Evolutionary conservation across 176 grass and related monocot species (phyloP).

Genomic region (Cenchrus fungigraminus): DNA sequence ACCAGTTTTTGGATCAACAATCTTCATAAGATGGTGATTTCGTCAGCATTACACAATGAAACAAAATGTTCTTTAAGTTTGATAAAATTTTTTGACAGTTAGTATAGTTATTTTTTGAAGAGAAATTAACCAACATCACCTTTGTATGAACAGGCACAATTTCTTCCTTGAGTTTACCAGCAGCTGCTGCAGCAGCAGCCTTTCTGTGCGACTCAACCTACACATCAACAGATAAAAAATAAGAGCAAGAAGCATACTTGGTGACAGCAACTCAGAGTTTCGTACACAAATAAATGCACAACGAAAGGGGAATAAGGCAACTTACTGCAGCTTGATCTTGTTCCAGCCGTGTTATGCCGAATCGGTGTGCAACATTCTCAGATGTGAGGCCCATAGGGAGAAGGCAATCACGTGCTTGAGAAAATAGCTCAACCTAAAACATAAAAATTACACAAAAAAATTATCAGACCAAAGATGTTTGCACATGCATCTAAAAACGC

Average conservation of each 20-base stretch:
- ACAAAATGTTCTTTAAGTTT: not conserved
- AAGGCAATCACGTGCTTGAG: constrained; percentile 89
- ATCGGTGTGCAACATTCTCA: constrained; percentile 90
- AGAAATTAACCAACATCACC: constrained; percentile 45
- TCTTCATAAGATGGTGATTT: constrained; percentile 49
- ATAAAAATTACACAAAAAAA: constrained; percentile 14
- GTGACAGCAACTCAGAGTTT: not conserved
- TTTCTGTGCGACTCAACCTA: constrained; percentile 98
- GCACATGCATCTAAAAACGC: constrained; percentile 12
- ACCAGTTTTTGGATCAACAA: constrained; percentile 84
- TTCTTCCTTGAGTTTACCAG: constrained; percentile 95
- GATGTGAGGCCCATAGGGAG: constrained; percentile 96
- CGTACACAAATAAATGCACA: not conserved
- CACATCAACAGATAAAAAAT: constrained; percentile 36
- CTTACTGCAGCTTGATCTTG: constrained; percentile 87
- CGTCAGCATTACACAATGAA: constrained; percentile 22
- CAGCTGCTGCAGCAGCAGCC: constrained; percentile 64
- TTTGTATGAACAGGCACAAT: constrained; percentile 83
- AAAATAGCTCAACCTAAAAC: constrained; percentile 74
- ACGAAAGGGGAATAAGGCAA: constrained; percentile 38
- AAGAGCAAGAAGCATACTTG: constrained; percentile 30
- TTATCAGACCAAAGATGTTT: constrained; percentile 35
- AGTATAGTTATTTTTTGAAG: constrained; percentile 18
- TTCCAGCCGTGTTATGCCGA: constrained; percentile 82
- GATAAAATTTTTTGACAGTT: not conserved